Base-by-base conservation (phyloP, 129 eudicot genomes). In the Pulicaria dysenterica region DNA sequence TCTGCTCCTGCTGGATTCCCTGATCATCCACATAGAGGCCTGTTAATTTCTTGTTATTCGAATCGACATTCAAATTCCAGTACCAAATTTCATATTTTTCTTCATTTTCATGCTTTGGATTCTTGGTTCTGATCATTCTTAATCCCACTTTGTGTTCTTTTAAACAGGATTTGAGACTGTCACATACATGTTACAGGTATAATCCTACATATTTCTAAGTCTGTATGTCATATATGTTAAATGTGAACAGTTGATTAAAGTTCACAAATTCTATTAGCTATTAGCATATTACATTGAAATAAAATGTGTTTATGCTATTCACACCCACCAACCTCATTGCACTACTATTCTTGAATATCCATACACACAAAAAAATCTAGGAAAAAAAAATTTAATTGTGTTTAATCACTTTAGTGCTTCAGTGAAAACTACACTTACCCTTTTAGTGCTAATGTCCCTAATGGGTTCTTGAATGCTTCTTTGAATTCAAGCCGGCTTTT, bases 21-120 rank as follows among this genome's bases (percentile, higher is more conserved):
- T 56, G 97, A 91, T 88, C 97, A 91, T 69, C 97, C 97, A 16
- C 97, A 91, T 47, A 82, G 95, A 91, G 95, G 95, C 88, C 69
- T 59, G 64, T 49, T 53, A 13, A 17, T 50, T 9, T 19, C 4
- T 37, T 45, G 37, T 3, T 50, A 39, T 7, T 66, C 5, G 4
- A 5, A 17, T 50, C 14, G 50, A 4, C 17, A 64, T 44, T 40
- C 11, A 40, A 24, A 36, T 74, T 48, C 41, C 8, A 53, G 17
- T 37, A 11, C 24, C 55, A 10, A 10, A 11, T 17, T 16, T 72
- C 13, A 31, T 44, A 56, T 45, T n/a, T 67, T 45, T n/a, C 9
- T 73, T 45, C 9, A 37, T 55, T 48, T 46, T 16, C 13, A 11
- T n/a, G n/a, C 38, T 51, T 13, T 54, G 12, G 34, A 31, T 67